Base-by-base conservation (phyloP, 805 yeast genomes). In the Schwanniomyces yamadae region DNA sequence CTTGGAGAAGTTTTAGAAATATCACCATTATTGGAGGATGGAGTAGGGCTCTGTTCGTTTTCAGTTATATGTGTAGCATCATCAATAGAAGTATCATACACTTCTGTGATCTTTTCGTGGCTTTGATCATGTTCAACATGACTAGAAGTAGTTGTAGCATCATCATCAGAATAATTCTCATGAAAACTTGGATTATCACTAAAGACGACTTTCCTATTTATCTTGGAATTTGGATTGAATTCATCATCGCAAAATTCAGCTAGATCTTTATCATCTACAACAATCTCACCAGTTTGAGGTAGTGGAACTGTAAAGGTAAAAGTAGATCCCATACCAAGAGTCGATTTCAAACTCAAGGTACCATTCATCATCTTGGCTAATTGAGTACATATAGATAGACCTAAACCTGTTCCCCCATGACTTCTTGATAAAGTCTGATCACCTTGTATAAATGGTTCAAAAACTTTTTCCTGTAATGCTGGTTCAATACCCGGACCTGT, bases 381-480 rank as follows among this genome's bases (percentile, higher is more conserved):
- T 59, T 91, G 97, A 40, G 87, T 72, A 61, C 97, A 93, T 52
- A 91, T 91, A 1, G 81, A 73, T 28, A 91, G 72, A 1, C 99
- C 99, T 31, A 91, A 69, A 2, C 98, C 99, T 0, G 97, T 93
- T 47, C 99, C 99, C 40, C 98, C 97, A 54, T 84, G 82, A 39
- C 90, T 86, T 53, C 95, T 73, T 4, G 95, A 85, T 18, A 88
- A 69, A 0, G 96, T 88, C 58, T 89, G 96, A 54, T 91, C 98
- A 35, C 98, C 99, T 63, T 91, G 99, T 13, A 90, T 89, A 66
- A 91, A 91, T 1, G 98, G 97, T 52, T 93, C 97, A 59, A 91
- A 91, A 1, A 91, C 95, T 42, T 84, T 79, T 28, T 80, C 80
- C 52, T 86, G 96, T 36, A 89, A 60, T 1, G 82, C 78, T 10